Conservation (phyloP, 306 rosid genomes). For the Hippophae tibetana region DNA sequence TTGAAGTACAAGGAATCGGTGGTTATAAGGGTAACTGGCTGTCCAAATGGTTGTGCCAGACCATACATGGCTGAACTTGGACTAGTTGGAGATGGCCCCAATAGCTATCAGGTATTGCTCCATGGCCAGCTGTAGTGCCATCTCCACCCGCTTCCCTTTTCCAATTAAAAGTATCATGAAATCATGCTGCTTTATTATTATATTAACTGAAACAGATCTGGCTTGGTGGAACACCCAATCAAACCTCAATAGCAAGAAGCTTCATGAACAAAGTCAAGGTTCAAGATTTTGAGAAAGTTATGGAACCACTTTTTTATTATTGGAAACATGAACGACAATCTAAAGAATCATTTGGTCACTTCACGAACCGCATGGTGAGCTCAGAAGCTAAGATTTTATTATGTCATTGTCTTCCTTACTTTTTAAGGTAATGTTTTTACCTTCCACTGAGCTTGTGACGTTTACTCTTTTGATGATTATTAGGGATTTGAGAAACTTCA, state of each 20-base stretch:
- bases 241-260: conserved; percentile 63
- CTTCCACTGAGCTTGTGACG: background rate
- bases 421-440: no score
- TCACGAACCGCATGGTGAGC: conserved; percentile 71
- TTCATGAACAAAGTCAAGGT: conserved; percentile 92
- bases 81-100: conserved; percentile 95
- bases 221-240: conserved; percentile 89
- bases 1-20: conserved; percentile 78
- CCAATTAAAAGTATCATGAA: background rate
- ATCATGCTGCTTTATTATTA: conserved; percentile 5
- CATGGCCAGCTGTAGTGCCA: no score
- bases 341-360: conserved; percentile 88
- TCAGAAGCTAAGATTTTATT: background rate
- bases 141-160: no score
- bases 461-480: conserved; percentile 16
- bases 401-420: background rate
- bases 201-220: conserved; percentile 42
- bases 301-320: conserved; percentile 79
- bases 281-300: conserved; percentile 79
- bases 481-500: conserved; percentile 88
- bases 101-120: conserved; percentile 82
- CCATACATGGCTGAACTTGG: conserved; percentile 99
- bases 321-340: conserved; percentile 87
- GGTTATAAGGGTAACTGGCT: conserved; percentile 89
- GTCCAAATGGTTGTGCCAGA: conserved; percentile 97